Conservation (phyloP, 352 stramenopile genomes). For the Pythium scleroteichum region DNA sequence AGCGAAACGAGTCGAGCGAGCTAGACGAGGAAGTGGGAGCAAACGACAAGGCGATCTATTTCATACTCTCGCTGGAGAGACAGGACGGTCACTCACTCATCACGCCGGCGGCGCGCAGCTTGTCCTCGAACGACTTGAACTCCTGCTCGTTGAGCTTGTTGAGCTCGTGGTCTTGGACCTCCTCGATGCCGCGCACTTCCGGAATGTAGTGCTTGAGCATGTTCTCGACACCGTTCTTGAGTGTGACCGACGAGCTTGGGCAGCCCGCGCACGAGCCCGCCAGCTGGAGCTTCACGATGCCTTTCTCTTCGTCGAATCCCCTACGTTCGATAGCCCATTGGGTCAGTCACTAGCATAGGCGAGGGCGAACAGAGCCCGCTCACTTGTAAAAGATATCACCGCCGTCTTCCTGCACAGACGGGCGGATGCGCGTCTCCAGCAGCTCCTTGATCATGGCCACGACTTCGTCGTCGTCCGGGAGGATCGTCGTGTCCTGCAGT, state of each 20-base stretch:
- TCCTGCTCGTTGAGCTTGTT: slow-evolving; percentile 79
- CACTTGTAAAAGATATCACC: slow-evolving; percentile 98
- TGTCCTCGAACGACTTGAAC: slow-evolving; percentile 81
- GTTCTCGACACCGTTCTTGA: slow-evolving; percentile 99
- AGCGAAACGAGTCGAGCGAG: too few species aligned
- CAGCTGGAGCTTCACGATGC: slow-evolving; percentile 89
- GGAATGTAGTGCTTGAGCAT: slow-evolving; percentile 99
- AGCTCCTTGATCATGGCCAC: slow-evolving; percentile 99
- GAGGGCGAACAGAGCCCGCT: neutral
- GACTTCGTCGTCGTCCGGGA: slow-evolving; percentile 97
- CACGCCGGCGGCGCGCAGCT: slow-evolving; percentile 79
- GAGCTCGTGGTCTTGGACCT: slow-evolving; percentile 79
- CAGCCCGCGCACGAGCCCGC: slow-evolving; percentile 97
- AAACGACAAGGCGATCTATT: slow-evolving; percentile 2
- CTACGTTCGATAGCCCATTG: slow-evolving; percentile 29
- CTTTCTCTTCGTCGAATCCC: slow-evolving; percentile 95
- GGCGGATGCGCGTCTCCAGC: slow-evolving; percentile 97
- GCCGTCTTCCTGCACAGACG: slow-evolving; percentile 98
- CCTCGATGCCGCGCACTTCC: slow-evolving; percentile 91
- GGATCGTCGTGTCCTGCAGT: slow-evolving; percentile 91
- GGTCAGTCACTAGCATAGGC: neutral
- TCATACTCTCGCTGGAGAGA: neutral
- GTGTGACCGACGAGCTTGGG: slow-evolving; percentile 96
- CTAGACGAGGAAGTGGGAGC: neutral
- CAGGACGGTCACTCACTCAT: slow-evolving; percentile 59